Evolutionary conservation across 2,329 filamentous ascomycete genomes (phyloP), one percentile per base, ranked within the genome.

Genomic region (Coniella vitis): DNA sequence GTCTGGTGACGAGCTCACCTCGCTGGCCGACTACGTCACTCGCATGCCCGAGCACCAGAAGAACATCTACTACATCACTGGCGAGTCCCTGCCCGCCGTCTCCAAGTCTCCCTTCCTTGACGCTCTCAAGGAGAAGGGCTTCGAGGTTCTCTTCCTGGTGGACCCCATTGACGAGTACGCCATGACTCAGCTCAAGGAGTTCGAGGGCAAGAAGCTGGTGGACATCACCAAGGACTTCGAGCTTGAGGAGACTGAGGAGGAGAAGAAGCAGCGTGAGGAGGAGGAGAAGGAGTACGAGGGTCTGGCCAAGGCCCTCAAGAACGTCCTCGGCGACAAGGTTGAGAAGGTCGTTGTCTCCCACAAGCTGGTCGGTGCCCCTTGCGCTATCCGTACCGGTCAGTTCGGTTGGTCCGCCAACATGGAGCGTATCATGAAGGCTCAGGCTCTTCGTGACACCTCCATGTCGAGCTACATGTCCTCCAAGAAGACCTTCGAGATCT

Each of bases 381-480:
- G 93, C 74, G 93, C 93, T 69, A 97, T 98, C 81, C 91, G 93
- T 72, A 98, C 93, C 61, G 93, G 93, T 66, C 93, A 97, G 77
- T 98, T 98, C 73, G 93, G 93, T 75, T 98, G 93, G 93, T 97
- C 91, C 51, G 93, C 93, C 69, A 98, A 98, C 84, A 98, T 98
- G 93, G 93, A 98, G 83, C 93, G 93, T 80, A 98, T 98, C 84
- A 98, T 98, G 93, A 98, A 98, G 86, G 93, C 93, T 22, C 93
- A 98, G 81, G 93, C 93, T 66, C 91, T 98, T 65, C 93, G 93
- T 77, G 93, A 98, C 78, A 98, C 93, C 61, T 96, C 90, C 65
- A 98, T 98, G 93, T 89, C 83, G 75, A 95, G 89, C 63, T 98
- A 98, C 87, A 98, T 98, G 93, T 94, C 89, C 59, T 97, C 91